Percentiles rank a stretch among this genome's conserved stretches.
Conservation (phyloP, 2,329 filamentous ascomycete species). For the Fusarium brachygibbosum region DNA sequence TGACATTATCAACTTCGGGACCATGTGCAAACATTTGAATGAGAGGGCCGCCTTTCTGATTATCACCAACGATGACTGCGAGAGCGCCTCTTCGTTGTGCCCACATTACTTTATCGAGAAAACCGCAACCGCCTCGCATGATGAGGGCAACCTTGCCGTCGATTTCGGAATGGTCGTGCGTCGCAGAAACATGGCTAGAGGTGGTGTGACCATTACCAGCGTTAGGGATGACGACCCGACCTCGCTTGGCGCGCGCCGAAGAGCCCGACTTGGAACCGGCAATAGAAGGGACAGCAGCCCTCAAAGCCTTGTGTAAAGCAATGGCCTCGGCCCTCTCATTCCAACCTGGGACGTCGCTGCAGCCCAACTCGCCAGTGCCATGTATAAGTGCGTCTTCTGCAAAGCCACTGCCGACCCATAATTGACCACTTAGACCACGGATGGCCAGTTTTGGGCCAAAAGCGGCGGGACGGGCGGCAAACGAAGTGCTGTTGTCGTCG, state of each 20-base stretch:
- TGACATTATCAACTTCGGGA: conserved; percentile 89
- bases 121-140: conserved; percentile 93
- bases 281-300: conserved; percentile 42
- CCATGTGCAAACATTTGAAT: conserved; percentile 99
- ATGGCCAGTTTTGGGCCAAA: conserved; percentile 86
- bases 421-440: conserved; percentile 84
- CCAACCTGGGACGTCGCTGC: conserved; percentile 95
- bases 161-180: conserved; percentile 94
- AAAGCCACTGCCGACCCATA: conserved; percentile 96
- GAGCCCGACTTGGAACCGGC: conserved; percentile 38
- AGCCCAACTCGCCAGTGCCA: conserved; percentile 88
- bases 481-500: conserved; percentile 98
- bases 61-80: conserved; percentile 93
- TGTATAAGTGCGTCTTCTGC: conserved; percentile 77
- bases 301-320: conserved; percentile 58
- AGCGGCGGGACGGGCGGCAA: conserved; percentile 90
- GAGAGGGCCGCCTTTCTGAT: conserved; percentile 87
- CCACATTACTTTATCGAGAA: conserved; percentile 98
- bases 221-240: conserved; percentile 54
- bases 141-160: conserved; percentile 91
- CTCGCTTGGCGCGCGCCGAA: conserved; percentile 48
- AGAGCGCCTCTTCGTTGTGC: conserved; percentile 89
- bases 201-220: conserved; percentile 52
- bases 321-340: conserved; percentile 69
- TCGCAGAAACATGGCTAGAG: conserved; percentile 82